These are phyloP conservation scores for Begonia fuchsioides DNA, from an alignment of 306 rosid genomes.

Conservation along the genomic window DNA sequence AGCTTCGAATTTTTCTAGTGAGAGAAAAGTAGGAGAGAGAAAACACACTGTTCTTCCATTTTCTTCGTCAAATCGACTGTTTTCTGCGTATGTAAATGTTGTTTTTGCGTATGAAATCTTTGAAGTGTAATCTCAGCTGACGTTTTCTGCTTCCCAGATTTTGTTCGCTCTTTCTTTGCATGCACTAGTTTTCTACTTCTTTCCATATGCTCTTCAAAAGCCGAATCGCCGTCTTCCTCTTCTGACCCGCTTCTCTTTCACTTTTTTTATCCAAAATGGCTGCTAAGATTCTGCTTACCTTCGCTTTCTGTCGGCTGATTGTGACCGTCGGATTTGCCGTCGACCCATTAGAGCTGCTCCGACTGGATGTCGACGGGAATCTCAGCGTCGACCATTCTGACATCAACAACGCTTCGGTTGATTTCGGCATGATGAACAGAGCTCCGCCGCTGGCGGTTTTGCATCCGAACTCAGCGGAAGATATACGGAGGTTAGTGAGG, in stretches of 20 bases:
- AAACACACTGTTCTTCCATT: background rate
- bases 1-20: background rate
- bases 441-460: constrained; percentile 38
- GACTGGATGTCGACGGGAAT: constrained; percentile 35
- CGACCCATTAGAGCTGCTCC: constrained; percentile 41
- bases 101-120: constrained; percentile 54
- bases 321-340: constrained; percentile 48
- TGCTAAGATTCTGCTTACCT: constrained; percentile 33
- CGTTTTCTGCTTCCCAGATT: constrained; percentile 40
- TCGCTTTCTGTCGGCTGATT: constrained; percentile 43
- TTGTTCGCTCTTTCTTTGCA: constrained; percentile 21
- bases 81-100: constrained; percentile 23
- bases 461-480: constrained; percentile 48
- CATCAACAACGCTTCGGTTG: constrained; percentile 40
- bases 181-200: constrained; percentile 9
- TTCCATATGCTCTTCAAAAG: constrained; percentile 9
- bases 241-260: background rate
- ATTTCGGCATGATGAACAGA: constrained; percentile 47
- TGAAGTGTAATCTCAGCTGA: constrained; percentile 46
- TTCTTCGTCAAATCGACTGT: constrained; percentile 7
- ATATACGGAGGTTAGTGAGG: constrained; percentile 28
- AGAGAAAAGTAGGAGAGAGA: constrained; percentile 5
- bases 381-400: constrained; percentile 39
- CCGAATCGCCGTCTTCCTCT: background rate
- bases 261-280: constrained; percentile 16